Base-by-base conservation (phyloP, 78 protist species). In the Tieghemostelium lacteum region DNA sequence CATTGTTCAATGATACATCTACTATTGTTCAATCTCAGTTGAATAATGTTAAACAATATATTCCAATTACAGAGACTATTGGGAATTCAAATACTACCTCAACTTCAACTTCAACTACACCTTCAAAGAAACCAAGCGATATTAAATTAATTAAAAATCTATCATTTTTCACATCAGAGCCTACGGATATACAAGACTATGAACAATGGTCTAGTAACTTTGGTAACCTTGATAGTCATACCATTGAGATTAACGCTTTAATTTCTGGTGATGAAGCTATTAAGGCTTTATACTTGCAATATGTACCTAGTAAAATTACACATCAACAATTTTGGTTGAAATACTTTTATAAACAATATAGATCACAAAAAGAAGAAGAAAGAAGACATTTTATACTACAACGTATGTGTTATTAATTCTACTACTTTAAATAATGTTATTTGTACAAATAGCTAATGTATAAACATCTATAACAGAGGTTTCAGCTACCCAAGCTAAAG, bases 311-410 rank as follows among this genome's bases (percentile, higher is more conserved):
- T 20, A 73, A 83, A 62, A 83, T 69, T 10, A 54, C 60, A 8
- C 91, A 83, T 60, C 73, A 83, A 42, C 80, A 66, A 58, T 83
- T 83, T 45, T 83, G 91, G 91, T 50, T 69, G 0, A 83, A 83
- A 83, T 83, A 83, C 60, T 83, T 83, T 58, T 83, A 83, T 33
- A 83, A 83, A 45, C 91, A 83, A 83, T 83, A 83, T 42, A 83
- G 69, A 69, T 12, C 67, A 33, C 76, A 69, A 58, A 83, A 83
- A 58, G 91, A 83, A 52, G 91, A 83, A 58, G 91, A 83, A 69
- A 83, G 75, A 62, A 83, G 91, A 83, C 34, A 69, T 58, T 31
- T 83, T 40, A 60, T 83, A 22, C 42, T 83, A n/a, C 58, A 83
- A 60, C 58, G 91, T 83, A 69, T 33, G 71, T 5, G 14, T 24